A percentile compares a stretch with the other conserved stretches of the same genome.
Conservation (phyloP, 169 alveolate genomes). For the Babesia bigemina region DNA sequence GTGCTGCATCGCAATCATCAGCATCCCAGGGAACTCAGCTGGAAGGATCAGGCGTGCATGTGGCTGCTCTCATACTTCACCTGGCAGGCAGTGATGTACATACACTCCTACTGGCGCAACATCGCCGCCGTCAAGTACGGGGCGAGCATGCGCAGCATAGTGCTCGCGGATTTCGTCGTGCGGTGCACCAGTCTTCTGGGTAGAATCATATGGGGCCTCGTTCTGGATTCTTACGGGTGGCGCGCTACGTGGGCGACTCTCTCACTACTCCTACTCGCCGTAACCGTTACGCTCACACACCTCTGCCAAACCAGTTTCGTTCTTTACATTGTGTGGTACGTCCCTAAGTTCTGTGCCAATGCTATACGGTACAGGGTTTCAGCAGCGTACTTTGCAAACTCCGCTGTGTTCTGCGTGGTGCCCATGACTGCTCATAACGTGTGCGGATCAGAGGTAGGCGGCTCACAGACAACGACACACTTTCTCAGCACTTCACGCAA, state of each 20-base stretch:
- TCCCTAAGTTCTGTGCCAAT: not conserved
- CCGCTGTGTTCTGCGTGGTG: slow-evolving; percentile 51
- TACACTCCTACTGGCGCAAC: slow-evolving; percentile 60
- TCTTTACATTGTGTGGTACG: slow-evolving; percentile 52
- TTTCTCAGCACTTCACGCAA: slow-evolving; percentile 35
- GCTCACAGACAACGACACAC: not conserved
- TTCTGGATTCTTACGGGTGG: slow-evolving; percentile 63
- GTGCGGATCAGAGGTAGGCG: slow-evolving; percentile 47
- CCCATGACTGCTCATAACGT: slow-evolving; percentile 57
- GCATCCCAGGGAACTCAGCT: not conserved
- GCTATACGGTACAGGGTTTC: slow-evolving; percentile 32
- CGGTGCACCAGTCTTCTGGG: slow-evolving; percentile 40
- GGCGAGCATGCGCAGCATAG: slow-evolving; percentile 11
- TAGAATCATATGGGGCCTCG: slow-evolving; percentile 62
- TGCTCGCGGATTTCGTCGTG: slow-evolving; percentile 14
- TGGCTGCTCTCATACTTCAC: slow-evolving; percentile 49
- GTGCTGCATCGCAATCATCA: not conserved
- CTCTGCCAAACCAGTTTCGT: slow-evolving; percentile 28
- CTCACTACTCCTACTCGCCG: slow-evolving; percentile 3
- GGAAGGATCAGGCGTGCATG: slow-evolving; percentile 26
- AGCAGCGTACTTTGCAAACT: slow-evolving; percentile 47
- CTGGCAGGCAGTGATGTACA: slow-evolving; percentile 55
- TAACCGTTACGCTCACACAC: slow-evolving; percentile 31
- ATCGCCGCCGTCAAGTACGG: slow-evolving; percentile 46
- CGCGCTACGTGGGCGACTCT: slow-evolving; percentile 44